A percentile compares a stretch with the other conserved stretches of the same genome.
These are phyloP conservation scores for Leucocoprinus birnbaumii DNA, from an alignment of 768 basidiomycete genomes.

Conservation along the genomic window DNA sequence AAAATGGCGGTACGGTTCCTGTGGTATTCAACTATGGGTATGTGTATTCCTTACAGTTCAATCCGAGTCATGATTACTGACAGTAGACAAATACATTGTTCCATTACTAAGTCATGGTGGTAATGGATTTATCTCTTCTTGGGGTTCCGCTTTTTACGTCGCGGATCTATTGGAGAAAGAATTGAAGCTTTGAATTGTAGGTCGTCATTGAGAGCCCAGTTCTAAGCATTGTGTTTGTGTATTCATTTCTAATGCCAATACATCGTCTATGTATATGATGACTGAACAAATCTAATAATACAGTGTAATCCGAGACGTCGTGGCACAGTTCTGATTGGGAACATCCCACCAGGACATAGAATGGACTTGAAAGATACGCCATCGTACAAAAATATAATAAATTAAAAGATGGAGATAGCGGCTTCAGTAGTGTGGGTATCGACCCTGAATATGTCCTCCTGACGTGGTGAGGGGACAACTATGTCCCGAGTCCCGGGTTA, in stretches of 20 bases:
- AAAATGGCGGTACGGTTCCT: slow-evolving; percentile 32
- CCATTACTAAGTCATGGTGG: slow-evolving; percentile 1
- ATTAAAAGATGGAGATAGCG: no score
- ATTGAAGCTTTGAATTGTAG: background rate
- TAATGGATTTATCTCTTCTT: background rate
- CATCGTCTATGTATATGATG: no score
- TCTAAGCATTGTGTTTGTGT: no score
- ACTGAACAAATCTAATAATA: no score
- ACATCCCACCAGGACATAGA: background rate
- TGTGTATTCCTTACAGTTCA: slow-evolving; percentile 15
- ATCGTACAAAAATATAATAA: no score
- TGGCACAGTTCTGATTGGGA: background rate
- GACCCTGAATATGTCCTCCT: no score
- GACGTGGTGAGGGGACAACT: background rate
- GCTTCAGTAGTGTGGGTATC: no score
- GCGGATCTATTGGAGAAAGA: background rate
- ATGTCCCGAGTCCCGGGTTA: background rate
- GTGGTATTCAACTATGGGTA: slow-evolving; percentile 67
- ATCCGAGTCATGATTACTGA: background rate
- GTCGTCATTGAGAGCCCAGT: no score
- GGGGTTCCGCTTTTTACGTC: slow-evolving; percentile 1
- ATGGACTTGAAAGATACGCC: background rate
- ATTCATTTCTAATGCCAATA: no score
- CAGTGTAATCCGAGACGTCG: no score
- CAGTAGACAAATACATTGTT: background rate